Evolutionary conservation across 768 basidiomycete species (phyloP).

Genomic region (Boletus bicolor): DNA sequence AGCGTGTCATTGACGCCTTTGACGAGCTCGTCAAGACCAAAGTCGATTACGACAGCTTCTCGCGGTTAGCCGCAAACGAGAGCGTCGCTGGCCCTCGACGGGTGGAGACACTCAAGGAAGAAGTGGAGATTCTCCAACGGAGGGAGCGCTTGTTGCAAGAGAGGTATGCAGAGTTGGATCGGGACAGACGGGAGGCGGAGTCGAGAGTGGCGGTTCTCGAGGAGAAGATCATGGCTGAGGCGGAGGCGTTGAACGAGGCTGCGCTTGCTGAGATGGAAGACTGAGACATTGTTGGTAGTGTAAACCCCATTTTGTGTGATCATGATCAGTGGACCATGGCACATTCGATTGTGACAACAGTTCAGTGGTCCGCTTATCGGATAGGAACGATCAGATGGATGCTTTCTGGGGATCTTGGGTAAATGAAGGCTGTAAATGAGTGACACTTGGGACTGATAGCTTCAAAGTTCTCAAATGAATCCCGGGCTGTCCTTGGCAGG

Average conservation of each 20-base stretch:
- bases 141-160: constrained; percentile 79
- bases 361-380: too few relatives aligned
- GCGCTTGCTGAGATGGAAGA: constrained; percentile 63
- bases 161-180: constrained; percentile 78
- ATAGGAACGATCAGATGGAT: background rate
- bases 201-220: constrained; percentile 63
- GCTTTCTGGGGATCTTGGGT: background rate
- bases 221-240: constrained; percentile 83
- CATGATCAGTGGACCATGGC: too few relatives aligned
- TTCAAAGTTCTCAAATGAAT: background rate
- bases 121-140: constrained; percentile 76
- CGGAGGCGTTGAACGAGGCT: constrained; percentile 77
- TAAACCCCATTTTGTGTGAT: background rate
- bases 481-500: background rate
- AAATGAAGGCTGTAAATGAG: background rate
- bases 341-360: too few relatives aligned
- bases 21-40: constrained; percentile 64
- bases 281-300: constrained; percentile 1
- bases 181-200: constrained; percentile 60
- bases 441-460: background rate
- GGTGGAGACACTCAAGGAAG: constrained; percentile 76
- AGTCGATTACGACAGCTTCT: constrained; percentile 78
- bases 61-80: constrained; percentile 69
- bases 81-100: constrained; percentile 71
- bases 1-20: constrained; percentile 64